Evolutionary conservation across 176 grass and related monocot genomes (phyloP).

Genomic region (Tillandsia leiboldiana): DNA sequence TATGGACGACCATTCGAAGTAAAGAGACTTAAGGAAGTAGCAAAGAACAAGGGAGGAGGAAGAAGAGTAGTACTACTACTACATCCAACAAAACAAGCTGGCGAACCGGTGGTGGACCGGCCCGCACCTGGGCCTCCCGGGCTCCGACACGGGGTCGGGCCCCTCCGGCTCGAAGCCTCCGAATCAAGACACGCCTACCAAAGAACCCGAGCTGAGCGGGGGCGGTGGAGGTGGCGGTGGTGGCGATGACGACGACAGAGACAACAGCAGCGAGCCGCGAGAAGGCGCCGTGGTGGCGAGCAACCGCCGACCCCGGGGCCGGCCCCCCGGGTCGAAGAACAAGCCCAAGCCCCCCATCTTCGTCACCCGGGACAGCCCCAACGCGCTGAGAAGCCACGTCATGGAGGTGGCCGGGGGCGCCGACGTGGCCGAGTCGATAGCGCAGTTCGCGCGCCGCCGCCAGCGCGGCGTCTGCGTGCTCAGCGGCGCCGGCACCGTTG

Average conservation of each 20-base stretch:
- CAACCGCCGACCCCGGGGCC: constrained; percentile 64
- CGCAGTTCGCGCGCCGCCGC: constrained; percentile 70
- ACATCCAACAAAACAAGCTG: constrained; percentile 26
- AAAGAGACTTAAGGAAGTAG: neutral
- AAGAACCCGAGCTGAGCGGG: constrained; percentile 31
- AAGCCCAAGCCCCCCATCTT: constrained; percentile 96
- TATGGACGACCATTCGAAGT: no score
- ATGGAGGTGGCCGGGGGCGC: constrained; percentile 86
- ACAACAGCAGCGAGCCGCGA: constrained; percentile 44
- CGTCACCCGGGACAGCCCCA: constrained; percentile 84
- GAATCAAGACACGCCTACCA: neutral
- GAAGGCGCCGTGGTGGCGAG: constrained; percentile 53
- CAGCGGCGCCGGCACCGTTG: constrained; percentile 72
- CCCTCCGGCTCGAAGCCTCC: constrained; percentile 31
- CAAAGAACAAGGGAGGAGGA: neutral
- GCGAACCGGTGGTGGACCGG: constrained; percentile 92
- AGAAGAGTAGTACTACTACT: no score
- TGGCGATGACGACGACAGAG: constrained; percentile 36
- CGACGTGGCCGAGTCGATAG: constrained; percentile 78
- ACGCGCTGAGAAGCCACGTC: constrained; percentile 83
- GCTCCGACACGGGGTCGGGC: constrained; percentile 43
- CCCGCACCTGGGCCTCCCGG: constrained; percentile 45
- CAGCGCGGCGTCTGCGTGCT: constrained; percentile 95
- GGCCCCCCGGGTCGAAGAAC: constrained; percentile 93
- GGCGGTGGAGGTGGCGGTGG: neutral